Evolutionary conservation across 2,329 filamentous ascomycete genomes (phyloP).

Genomic region (Thelonectria rubi): DNA sequence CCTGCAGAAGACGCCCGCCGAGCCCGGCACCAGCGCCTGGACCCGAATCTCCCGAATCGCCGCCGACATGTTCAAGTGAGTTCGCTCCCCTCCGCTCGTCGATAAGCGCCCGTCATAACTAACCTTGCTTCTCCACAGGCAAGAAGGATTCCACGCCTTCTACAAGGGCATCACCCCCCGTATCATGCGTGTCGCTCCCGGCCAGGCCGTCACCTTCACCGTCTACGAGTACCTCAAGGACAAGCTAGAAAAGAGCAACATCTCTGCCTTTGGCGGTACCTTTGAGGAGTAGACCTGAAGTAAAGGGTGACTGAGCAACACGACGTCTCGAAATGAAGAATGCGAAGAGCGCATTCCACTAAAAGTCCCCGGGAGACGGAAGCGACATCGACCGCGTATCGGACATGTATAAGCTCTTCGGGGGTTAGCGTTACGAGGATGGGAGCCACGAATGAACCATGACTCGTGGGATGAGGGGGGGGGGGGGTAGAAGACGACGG

Average conservation of each 20-base stretch:
- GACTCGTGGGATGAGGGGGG: conserved; percentile 13
- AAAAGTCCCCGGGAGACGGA: conserved; percentile 17
- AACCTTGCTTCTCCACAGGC: conserved; percentile 57
- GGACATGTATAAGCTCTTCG: conserved; percentile 15
- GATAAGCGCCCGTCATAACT: neutral
- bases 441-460: conserved; percentile 5
- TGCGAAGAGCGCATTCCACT: neutral
- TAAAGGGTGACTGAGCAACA: neutral
- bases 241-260: conserved; percentile 73
- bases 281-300: conserved; percentile 69
- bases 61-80: conserved; percentile 82
- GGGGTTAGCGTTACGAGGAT: conserved; percentile 6
- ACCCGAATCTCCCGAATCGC: conserved; percentile 82
- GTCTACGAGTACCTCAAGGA: conserved; percentile 83
- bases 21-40: conserved; percentile 82
- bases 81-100: conserved; percentile 29
- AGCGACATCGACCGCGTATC: conserved; percentile 30
- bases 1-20: conserved; percentile 87
- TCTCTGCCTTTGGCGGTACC: conserved; percentile 66
- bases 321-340: neutral
- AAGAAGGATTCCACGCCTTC: conserved; percentile 93
- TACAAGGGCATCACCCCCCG: conserved; percentile 99
- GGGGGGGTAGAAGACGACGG: conserved; percentile 19
- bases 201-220: conserved; percentile 82
- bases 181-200: conserved; percentile 96